These are phyloP conservation scores for Trichoderma atrobrunneum DNA, from an alignment of 2,329 filamentous ascomycete genomes.

Conservation along the genomic window DNA sequence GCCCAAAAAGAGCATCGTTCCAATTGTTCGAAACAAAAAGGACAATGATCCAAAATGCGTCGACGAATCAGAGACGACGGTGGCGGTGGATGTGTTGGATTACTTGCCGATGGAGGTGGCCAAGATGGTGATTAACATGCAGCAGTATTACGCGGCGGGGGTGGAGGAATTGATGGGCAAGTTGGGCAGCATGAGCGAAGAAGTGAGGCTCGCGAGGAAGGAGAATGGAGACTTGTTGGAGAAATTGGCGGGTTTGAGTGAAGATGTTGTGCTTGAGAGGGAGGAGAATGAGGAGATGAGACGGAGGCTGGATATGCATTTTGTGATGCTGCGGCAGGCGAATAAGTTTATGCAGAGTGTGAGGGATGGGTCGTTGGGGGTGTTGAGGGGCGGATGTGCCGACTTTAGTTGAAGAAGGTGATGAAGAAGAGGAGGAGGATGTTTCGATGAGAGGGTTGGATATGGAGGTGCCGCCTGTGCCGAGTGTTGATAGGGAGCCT, in stretches of 20 bases:
- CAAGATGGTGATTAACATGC: constrained; percentile 24
- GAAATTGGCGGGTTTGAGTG: neutral
- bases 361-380: constrained; percentile 14
- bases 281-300: constrained; percentile 19
- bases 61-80: neutral
- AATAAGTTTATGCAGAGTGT: constrained; percentile 24
- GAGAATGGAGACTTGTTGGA: neutral
- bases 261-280: constrained; percentile 11
- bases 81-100: neutral
- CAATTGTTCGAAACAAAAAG: neutral
- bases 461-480: neutral
- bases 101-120: constrained; percentile 20
- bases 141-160: constrained; percentile 24
- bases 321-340: constrained; percentile 25
- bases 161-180: constrained; percentile 21
- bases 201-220: constrained; percentile 11
- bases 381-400: neutral
- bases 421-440: neutral
- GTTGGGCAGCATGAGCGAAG: constrained; percentile 8
- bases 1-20: neutral
- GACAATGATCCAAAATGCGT: neutral
- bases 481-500: neutral
- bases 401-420: neutral
- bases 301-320: constrained; percentile 23
- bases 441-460: neutral